Percentiles rank a stretch among this genome's conserved stretches.
phyloP scores from a whole-genome alignment of 75 land plant genomes.

The Pseudotsuga menziesii region DNA sequence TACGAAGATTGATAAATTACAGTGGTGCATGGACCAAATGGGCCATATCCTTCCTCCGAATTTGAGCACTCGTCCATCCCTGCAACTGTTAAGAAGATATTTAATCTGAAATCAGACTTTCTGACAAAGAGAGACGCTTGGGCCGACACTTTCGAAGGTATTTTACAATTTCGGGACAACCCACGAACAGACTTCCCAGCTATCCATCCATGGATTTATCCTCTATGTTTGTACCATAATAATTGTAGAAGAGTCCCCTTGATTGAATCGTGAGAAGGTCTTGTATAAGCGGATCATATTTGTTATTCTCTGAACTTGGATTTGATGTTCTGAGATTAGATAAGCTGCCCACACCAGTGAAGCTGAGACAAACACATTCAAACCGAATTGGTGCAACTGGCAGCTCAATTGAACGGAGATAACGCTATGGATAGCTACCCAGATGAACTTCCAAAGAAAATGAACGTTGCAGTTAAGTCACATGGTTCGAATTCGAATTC shows the following conservation, averaged over 20 bases:
- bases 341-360: constrained; percentile 34
- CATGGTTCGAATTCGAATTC: no score
- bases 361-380: constrained; percentile 70
- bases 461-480: no score
- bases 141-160: constrained; percentile 86
- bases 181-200: constrained; percentile 88
- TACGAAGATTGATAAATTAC: constrained; percentile 7
- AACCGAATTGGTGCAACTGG: constrained; percentile 74
- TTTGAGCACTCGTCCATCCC: constrained; percentile 94
- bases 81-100: constrained; percentile 86
- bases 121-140: constrained; percentile 85
- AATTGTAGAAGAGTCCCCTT: no score
- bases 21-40: constrained; percentile 72
- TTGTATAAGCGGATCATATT: no score
- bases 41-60: constrained; percentile 63
- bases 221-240: no score
- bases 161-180: constrained; percentile 41
- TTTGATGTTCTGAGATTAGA: constrained; percentile 25
- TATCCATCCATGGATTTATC: background rate
- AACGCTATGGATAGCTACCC: constrained; percentile 32
- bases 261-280: no score
- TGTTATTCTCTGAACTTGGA: no score
- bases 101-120: constrained; percentile 59
- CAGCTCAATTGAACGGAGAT: constrained; percentile 66
- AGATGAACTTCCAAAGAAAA: constrained; percentile 32